Evolutionary conservation across 2,329 filamentous ascomycete genomes (phyloP).

Genomic region (Diaporthe ampelina): DNA sequence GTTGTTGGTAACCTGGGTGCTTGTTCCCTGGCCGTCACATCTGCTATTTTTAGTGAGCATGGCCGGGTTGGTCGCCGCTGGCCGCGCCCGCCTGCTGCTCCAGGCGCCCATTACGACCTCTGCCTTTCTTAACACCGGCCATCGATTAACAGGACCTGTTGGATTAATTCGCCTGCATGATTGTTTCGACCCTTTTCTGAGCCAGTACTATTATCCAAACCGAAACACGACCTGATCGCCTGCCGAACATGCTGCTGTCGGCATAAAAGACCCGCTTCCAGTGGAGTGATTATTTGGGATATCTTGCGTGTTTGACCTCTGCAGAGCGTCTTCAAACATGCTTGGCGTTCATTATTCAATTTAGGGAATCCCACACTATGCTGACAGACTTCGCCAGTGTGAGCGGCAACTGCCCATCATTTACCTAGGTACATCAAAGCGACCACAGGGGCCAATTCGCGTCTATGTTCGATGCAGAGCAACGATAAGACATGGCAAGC

Average conservation of each 20-base stretch:
- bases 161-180: neutral
- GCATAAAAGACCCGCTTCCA: neutral
- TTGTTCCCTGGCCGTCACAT: neutral
- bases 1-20: neutral
- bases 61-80: neutral
- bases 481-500: neutral
- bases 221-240: neutral
- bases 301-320: neutral
- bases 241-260: neutral
- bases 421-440: neutral
- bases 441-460: neutral
- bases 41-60: conserved; percentile 13
- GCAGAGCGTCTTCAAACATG: neutral
- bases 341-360: neutral
- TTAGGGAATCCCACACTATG: neutral
- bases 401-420: neutral
- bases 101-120: neutral
- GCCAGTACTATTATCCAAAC: neutral
- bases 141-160: neutral
- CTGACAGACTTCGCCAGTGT: too few species aligned
- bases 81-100: neutral
- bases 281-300: neutral
- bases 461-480: neutral
- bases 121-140: neutral
- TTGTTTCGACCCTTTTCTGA: conserved; percentile 16